Base-by-base conservation (phyloP, 768 basidiomycete genomes). In the Mycena rosella region DNA sequence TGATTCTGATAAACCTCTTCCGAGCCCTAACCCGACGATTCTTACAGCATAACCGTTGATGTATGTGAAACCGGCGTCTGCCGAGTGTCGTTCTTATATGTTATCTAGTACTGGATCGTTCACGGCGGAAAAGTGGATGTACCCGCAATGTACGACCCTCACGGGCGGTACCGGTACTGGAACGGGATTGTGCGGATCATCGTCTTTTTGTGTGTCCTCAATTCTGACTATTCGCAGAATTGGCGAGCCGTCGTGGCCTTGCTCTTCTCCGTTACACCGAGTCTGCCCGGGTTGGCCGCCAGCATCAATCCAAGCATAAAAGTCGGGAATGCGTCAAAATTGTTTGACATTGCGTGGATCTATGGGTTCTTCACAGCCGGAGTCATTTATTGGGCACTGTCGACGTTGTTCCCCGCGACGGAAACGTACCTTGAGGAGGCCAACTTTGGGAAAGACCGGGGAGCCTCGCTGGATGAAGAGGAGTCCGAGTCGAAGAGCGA, bases 141-240 rank as follows among this genome's bases (percentile, higher is more conserved):
- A 1, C 92, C 93, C 3, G 89, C 92, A 4, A 91, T 96, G 86
- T 97, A 96, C 74, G 85, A 88, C 70, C 93, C 92, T 11, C 80
- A 88, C 44, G 94, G 94, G 1, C 84, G 92, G 60, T 96, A 96
- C 77, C 80, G 85, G n/a, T 96, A 95, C 77, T 88, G 82, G 73
- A 83, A 83, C 45, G 95, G 95, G 57, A 84, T 91, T 57, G 93
- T 93, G 74, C 68, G 89, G 82, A 9, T 42, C 42, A 30, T 63
- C 48, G 49, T 70, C 48, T 67, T 26, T 42, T 44, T 54, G 26
- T 18, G n/a, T 6, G 6, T 44, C 24, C 44, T 42, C 47, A 36
- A 59, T 53, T 6, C 38, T 20, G 30, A 45, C 38, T 42, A 18
- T n/a, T 30, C 32, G 26, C 54, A 94, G 91, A 96, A 96, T 78